phyloP scores from a whole-genome alignment of 305 asterid genomes.

The Nicotiana rustica region DNA sequence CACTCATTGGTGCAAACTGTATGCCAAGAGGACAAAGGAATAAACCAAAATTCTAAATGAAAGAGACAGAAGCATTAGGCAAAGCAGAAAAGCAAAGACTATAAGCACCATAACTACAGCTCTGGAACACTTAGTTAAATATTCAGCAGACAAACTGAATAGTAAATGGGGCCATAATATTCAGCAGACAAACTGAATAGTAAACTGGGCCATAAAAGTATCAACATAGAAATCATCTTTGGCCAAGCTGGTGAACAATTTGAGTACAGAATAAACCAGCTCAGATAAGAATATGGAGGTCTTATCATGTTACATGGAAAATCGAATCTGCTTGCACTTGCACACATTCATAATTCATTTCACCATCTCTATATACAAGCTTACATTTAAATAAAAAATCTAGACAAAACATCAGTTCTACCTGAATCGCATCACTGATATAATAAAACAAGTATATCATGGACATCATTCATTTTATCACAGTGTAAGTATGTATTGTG shows the following conservation, averaged over 20 bases:
- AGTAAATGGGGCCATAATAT: background rate
- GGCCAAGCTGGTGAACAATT: slow-evolving; percentile 15
- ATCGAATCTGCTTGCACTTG: background rate
- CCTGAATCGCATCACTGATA: slow-evolving; percentile 14
- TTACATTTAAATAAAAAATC: background rate
- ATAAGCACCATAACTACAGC: slow-evolving; percentile 15
- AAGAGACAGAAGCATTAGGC: slow-evolving; percentile 7
- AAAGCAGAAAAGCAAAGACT: slow-evolving; percentile 30
- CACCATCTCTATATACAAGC: slow-evolving; percentile 14
- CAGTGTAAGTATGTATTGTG: background rate
- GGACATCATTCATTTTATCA: background rate
- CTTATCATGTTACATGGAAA: slow-evolving; percentile 12
- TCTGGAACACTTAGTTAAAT: slow-evolving; percentile 8
- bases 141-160: background rate
- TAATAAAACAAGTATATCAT: slow-evolving; percentile 1
- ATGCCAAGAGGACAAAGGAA: slow-evolving; percentile 16
- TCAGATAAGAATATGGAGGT: background rate
- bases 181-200: slow-evolving; percentile 13
- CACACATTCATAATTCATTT: slow-evolving; percentile 23
- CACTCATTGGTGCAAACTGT: background rate
- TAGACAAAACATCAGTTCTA: background rate
- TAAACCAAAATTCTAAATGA: background rate
- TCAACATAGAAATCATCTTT: slow-evolving; percentile 16
- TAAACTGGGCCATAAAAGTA: background rate
- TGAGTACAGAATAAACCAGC: slow-evolving; percentile 22